A percentile compares a stretch with the other conserved stretches of the same genome.
phyloP scores from a whole-genome alignment of 140 eudicot genomes.

The Senecio squalidus region DNA sequence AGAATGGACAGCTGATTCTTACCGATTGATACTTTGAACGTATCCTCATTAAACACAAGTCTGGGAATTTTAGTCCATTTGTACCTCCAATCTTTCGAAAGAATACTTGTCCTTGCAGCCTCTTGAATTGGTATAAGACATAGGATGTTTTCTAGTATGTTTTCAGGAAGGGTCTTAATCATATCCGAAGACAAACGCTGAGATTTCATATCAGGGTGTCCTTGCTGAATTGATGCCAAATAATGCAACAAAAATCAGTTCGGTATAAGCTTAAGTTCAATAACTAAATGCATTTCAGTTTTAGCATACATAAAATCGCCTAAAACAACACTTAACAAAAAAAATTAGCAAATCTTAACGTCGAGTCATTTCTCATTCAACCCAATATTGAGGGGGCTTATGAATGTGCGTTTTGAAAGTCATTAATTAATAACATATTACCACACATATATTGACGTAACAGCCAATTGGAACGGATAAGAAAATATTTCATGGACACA shows the following conservation, averaged over 20 bases:
- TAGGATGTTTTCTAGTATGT: slow-evolving; percentile 3
- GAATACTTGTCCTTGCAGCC: slow-evolving; percentile 2
- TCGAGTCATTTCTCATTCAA: too few relatives aligned
- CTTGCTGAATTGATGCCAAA: background rate
- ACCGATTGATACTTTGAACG: background rate
- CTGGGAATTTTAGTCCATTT: slow-evolving; percentile 7
- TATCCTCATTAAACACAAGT: background rate
- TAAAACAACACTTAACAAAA: too few relatives aligned
- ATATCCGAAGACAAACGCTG: background rate
- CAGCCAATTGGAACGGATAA: too few relatives aligned
- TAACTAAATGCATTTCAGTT: background rate
- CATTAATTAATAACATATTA: too few relatives aligned
- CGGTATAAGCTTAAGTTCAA: background rate
- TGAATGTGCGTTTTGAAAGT: too few relatives aligned
- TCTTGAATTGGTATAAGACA: background rate
- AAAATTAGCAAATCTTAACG: too few relatives aligned
- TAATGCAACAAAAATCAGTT: background rate
- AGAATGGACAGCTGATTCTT: background rate
- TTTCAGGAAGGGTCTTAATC: background rate
- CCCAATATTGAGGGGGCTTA: too few relatives aligned
- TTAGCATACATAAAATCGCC: too few relatives aligned
- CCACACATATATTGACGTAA: too few relatives aligned
- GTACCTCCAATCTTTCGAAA: slow-evolving; percentile 13
- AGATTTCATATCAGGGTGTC: background rate
- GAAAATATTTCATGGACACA: too few relatives aligned